Percentiles rank a stretch among this genome's conserved stretches.
Conservation (phyloP, 352 stramenopile species). For the Globisporangium polare region DNA sequence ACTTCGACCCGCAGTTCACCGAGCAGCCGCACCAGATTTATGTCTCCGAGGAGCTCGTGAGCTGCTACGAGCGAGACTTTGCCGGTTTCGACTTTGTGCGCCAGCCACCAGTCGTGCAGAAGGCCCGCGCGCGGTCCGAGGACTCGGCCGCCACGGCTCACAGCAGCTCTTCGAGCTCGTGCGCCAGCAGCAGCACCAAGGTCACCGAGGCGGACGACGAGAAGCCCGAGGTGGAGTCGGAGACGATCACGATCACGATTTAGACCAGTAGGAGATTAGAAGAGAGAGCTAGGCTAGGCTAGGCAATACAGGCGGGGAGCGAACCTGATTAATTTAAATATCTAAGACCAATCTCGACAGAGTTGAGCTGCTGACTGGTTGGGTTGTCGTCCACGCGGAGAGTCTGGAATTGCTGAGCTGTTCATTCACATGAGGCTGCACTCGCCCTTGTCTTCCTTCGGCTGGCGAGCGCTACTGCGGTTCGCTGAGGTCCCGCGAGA, state of each 20-base stretch:
- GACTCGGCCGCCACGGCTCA: background rate
- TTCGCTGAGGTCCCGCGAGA: constrained; percentile 14
- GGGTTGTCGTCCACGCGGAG: background rate
- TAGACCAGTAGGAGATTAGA: too few relatives aligned
- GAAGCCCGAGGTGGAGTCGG: constrained; percentile 51
- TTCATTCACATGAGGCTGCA: constrained; percentile 49
- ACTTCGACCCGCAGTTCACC: constrained; percentile 86
- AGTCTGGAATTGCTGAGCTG: background rate
- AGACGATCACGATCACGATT: constrained; percentile 61
- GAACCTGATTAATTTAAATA: constrained; percentile 20
- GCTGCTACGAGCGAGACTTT: constrained; percentile 76
- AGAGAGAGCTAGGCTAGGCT: background rate
- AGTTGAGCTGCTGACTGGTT: background rate
- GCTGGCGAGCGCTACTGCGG: background rate
- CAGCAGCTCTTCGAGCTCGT: constrained; percentile 1
- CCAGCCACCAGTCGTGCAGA: constrained; percentile 11
- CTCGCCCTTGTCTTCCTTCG: constrained; percentile 27
- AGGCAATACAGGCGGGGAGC: background rate
- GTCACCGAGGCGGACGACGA: constrained; percentile 33
- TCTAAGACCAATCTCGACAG: constrained; percentile 1
- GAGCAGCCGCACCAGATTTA: constrained; percentile 82
- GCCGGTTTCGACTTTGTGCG: constrained; percentile 82
- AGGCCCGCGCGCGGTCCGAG: background rate
- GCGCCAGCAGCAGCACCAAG: constrained; percentile 35
- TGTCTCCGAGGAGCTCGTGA: constrained; percentile 57